Base-by-base conservation (phyloP, 495 filamentous ascomycete genomes). In the Penicillium arizonense region DNA sequence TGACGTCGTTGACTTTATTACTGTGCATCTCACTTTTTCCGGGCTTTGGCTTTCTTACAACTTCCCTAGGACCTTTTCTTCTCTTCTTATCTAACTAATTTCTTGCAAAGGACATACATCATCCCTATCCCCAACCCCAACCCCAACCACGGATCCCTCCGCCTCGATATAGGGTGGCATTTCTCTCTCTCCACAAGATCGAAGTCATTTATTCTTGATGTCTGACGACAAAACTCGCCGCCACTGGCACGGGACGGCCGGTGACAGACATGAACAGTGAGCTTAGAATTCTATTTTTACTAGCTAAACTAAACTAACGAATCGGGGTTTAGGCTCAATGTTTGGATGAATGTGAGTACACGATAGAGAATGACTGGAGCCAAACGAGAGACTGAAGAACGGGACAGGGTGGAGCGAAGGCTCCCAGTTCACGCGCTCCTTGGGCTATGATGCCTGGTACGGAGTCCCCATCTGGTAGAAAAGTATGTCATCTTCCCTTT, bases 161-260 rank as follows among this genome's bases (percentile, higher is more conserved):
- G 20, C 24, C 9, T 45, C 40, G 18, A 18, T 18, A 18, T 18
- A 18, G 18, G 18, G 1, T 18, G 18, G 1, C 18, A 18, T 18
- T 18, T 18, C 18, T 18, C 18, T 18, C 18, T 18, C 18, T 1
- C 18, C 18, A 18, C 18, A 18, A 18, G 18, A 18, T 18, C 18
- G 1, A 18, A 18, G 18, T 18, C 18, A 18, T 1, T 18, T 18
- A 18, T 18, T 18, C 18, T 18, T 18, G 18, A 75, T 70, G 63
- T 53, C 47, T 34, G 62, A 67, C 20, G 52, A 67, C 46, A 46
- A 59, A 26, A 40, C 57, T 32, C 59, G 61, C 30, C 60, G 72
- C 49, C 63, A 76, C 59, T 76, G 73, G 73, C 68, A 75, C 55
- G 75, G 73, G 28, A 53, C 2, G n/a, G 7, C 65, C 21, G 75